Evolutionary conservation across 176 grass and related monocot genomes (phyloP).

Genomic region (Carex myosuroides): DNA sequence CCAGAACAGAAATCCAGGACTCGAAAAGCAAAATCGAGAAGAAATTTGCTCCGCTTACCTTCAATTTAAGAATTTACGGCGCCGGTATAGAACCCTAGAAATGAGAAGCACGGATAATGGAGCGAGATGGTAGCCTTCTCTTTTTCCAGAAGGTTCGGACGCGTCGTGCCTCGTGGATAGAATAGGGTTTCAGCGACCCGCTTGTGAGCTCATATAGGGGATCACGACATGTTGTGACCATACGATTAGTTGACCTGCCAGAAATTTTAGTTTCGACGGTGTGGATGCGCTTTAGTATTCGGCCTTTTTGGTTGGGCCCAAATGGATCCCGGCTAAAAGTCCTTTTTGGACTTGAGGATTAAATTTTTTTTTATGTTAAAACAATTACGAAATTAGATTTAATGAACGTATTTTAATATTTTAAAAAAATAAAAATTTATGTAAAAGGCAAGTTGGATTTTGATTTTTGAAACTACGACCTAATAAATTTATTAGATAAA

Average conservation of each 20-base stretch:
- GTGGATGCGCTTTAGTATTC: background rate
- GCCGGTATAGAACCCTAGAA: constrained; percentile 13
- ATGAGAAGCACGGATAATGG: background rate
- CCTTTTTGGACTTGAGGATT: background rate
- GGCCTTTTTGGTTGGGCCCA: background rate
- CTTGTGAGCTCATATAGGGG: background rate
- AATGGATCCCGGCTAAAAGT: background rate
- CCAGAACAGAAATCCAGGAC: background rate
- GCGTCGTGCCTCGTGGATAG: background rate
- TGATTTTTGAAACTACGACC: too few relatives aligned
- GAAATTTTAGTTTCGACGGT: background rate
- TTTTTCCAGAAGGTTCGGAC: constrained; percentile 24
- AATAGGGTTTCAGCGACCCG: background rate
- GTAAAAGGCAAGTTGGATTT: too few relatives aligned
- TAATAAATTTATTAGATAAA: too few relatives aligned
- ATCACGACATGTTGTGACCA: background rate
- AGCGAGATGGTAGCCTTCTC: background rate
- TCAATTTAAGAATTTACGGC: background rate
- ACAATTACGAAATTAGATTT: too few relatives aligned
- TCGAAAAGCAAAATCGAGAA: background rate
- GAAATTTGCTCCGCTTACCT: background rate
- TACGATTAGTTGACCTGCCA: background rate
- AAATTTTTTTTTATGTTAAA: background rate
- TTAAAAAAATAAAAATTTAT: too few relatives aligned
- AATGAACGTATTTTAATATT: too few relatives aligned